Percentiles rank a stretch among this genome's conserved stretches.
Evolutionary conservation across 106 monocot genomes (phyloP).

Genomic region (Agapanthus africanus): DNA sequence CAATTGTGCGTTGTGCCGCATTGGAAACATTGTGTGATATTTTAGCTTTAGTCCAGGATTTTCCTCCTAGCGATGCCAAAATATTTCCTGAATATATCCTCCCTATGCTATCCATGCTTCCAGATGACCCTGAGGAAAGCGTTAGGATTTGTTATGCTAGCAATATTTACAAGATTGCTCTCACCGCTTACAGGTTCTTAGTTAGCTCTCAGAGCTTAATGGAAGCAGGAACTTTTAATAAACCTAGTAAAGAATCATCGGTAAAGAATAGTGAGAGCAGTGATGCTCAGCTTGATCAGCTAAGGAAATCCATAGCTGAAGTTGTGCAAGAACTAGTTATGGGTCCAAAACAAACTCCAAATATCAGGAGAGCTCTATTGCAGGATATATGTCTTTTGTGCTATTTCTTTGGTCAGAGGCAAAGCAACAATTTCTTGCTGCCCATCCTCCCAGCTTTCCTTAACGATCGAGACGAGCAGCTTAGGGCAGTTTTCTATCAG

Average conservation of each 20-base stretch:
- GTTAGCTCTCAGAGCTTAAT: constrained; percentile 35
- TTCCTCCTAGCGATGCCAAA: constrained; percentile 94
- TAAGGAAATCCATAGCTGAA: constrained; percentile 84
- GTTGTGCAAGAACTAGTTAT: constrained; percentile 95
- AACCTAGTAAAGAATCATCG: constrained; percentile 19
- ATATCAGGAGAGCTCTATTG: constrained; percentile 84
- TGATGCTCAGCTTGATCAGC: constrained; percentile 35
- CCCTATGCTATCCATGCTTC: constrained; percentile 97
- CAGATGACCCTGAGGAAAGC: constrained; percentile 96
- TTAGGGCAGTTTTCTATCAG: constrained; percentile 75
- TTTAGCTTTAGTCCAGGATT: constrained; percentile 68
- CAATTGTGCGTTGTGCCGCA: constrained; percentile 95
- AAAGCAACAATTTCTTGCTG: constrained; percentile 89
- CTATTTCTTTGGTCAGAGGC: constrained; percentile 88
- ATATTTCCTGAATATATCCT: constrained; percentile 98
- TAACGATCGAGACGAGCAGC: constrained; percentile 90
- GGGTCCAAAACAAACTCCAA: constrained; percentile 90
- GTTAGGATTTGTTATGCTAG: constrained; percentile 97
- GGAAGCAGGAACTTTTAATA: constrained; percentile 29
- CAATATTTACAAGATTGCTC: constrained; percentile 88
- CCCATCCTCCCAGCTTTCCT: constrained; percentile 95
- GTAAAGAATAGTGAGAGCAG: constrained; percentile 19
- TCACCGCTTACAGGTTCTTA: constrained; percentile 77
- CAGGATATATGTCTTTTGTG: constrained; percentile 78
- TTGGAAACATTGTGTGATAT: constrained; percentile 87